Evolutionary conservation across 192 early-diverging fungal species (phyloP).

Genomic region (Globomyces pollinis-pini): DNA sequence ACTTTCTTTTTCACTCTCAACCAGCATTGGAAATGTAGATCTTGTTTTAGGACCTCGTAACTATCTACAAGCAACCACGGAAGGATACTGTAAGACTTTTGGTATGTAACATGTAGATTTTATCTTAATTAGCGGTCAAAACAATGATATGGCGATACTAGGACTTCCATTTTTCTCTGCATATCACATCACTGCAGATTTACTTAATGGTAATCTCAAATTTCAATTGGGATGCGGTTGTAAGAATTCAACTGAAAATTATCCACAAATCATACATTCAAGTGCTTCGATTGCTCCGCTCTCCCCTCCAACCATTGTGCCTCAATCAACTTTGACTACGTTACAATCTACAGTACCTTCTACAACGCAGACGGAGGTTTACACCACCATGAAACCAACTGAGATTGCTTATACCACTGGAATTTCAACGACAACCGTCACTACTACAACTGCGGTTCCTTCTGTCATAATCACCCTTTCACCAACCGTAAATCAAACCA

Average conservation of each 20-base stretch:
- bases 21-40: not conserved
- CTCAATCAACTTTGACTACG: no score
- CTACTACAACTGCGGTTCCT: no score
- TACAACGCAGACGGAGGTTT: no score
- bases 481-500: no score
- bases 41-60: not conserved
- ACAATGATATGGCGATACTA: not conserved
- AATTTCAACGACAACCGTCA: no score
- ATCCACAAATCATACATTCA: constrained; percentile 8
- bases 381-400: no score
- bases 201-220: not conserved
- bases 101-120: no score
- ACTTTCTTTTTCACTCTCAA: not conserved
- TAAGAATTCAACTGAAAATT: not conserved
- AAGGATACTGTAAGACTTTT: not conserved
- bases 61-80: not conserved
- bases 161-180: constrained; percentile 13
- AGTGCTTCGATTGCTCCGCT: no score
- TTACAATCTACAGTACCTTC: no score
- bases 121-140: not conserved
- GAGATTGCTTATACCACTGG: no score
- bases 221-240: not conserved
- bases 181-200: constrained; percentile 2
- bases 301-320: no score
- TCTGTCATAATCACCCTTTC: no score